Percentiles rank a stretch among this genome's conserved stretches.
Evolutionary conservation across 805 yeast species (phyloP).

Genomic region (Metschnikowia shivogae): DNA sequence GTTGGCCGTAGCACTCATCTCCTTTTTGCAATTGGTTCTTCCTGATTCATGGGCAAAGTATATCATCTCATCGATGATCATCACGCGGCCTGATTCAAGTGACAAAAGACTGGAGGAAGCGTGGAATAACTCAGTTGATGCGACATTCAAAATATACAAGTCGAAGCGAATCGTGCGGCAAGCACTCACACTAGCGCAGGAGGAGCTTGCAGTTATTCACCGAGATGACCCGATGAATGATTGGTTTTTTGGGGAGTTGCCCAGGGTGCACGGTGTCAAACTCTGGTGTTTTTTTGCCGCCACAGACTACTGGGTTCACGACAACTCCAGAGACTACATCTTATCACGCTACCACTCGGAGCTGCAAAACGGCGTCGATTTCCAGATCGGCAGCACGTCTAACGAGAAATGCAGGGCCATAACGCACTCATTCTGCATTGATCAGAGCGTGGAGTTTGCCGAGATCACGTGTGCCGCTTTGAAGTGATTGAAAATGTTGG

Average conservation of each 20-base stretch:
- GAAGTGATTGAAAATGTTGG: constrained; percentile 3
- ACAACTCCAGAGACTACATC: constrained; percentile 45
- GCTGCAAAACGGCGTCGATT: constrained; percentile 25
- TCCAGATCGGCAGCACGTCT: constrained; percentile 31
- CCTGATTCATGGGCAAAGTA: constrained; percentile 20
- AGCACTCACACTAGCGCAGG: constrained; percentile 51
- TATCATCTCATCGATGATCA: constrained; percentile 21
- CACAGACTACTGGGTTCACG: constrained; percentile 65
- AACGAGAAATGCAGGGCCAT: constrained; percentile 27
- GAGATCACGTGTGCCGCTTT: constrained; percentile 30
- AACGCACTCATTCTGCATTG: constrained; percentile 59
- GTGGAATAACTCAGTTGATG: constrained; percentile 37
- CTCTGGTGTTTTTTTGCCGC: constrained; percentile 58
- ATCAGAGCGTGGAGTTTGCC: constrained; percentile 51
- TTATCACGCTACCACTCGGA: constrained; percentile 32
- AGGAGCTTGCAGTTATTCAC: constrained; percentile 53
- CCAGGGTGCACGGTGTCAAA: constrained; percentile 20
- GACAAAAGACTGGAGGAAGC: constrained; percentile 19
- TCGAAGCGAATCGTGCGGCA: constrained; percentile 48
- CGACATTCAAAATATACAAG: constrained; percentile 40
- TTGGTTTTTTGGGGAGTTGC: constrained; percentile 33
- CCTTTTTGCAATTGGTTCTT: constrained; percentile 30
- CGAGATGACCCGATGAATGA: constrained; percentile 50
- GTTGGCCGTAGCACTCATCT: constrained; percentile 25
- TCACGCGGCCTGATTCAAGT: constrained; percentile 23